Evolutionary conservation across 2,329 filamentous ascomycete species (phyloP).

Genomic region (Neobulgaria alba): DNA sequence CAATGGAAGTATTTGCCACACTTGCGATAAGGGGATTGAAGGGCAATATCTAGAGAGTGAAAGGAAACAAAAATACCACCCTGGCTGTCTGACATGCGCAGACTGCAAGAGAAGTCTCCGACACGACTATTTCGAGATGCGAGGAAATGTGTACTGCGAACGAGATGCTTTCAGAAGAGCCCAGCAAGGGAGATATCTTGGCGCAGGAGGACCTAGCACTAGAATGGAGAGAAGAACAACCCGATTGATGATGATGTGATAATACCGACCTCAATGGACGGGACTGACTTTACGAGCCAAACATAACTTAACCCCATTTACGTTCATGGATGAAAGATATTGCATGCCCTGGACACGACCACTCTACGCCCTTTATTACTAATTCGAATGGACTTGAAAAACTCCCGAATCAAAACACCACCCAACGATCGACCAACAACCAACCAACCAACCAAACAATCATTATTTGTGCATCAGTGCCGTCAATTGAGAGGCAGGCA

Average conservation of each 20-base stretch:
- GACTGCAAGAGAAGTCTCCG: conserved; percentile 67
- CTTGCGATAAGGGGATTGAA: conserved; percentile 80
- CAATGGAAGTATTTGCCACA: conserved; percentile 76
- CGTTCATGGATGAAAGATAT: not conserved
- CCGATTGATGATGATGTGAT: conserved; percentile 41
- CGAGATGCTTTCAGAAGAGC: conserved; percentile 55
- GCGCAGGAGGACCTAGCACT: conserved; percentile 16
- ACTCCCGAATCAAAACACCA: too few relatives aligned
- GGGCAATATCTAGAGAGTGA: conserved; percentile 89
- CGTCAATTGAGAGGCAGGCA: not conserved
- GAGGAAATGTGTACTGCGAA: conserved; percentile 75
- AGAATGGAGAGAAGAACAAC: conserved; percentile 39
- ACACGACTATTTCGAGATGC: conserved; percentile 88
- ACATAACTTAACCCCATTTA: not conserved
- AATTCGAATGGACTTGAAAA: too few relatives aligned
- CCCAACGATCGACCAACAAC: too few relatives aligned
- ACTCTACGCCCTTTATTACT: not conserved
- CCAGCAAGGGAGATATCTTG: conserved; percentile 18
- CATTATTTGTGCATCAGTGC: not conserved
- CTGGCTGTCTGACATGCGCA: conserved; percentile 75
- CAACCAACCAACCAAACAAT: not conserved
- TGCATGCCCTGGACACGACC: not conserved
- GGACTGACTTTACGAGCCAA: not conserved
- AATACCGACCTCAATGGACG: too few relatives aligned
- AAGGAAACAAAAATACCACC: conserved; percentile 69